A percentile compares a stretch with the other conserved stretches of the same genome.
These are phyloP conservation scores for Hysterangium stoloniferum DNA, from an alignment of 768 basidiomycete genomes.

Conservation along the genomic window DNA sequence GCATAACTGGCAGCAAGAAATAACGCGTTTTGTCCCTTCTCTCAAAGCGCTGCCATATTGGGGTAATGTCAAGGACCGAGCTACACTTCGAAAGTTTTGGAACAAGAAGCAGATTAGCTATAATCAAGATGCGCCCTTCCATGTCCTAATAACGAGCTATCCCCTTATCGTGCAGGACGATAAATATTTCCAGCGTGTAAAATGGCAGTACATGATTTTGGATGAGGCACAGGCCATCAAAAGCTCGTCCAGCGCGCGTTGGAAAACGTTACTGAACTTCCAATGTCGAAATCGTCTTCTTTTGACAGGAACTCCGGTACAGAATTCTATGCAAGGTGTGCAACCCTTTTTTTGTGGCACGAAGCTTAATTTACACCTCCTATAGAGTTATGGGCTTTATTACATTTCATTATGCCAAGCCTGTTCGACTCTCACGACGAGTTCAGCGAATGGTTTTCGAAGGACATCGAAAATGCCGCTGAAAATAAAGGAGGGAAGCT, in stretches of 20 bases:
- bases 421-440: slow-evolving; percentile 99
- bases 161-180: slow-evolving; percentile 96
- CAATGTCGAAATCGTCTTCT: slow-evolving; percentile 93
- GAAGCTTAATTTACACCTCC: slow-evolving; percentile 10
- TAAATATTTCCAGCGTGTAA: slow-evolving; percentile 94
- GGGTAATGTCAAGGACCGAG: slow-evolving; percentile 95
- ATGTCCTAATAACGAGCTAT: slow-evolving; percentile 94
- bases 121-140: slow-evolving; percentile 91
- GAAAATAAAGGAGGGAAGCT: slow-evolving; percentile 88
- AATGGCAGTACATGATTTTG: slow-evolving; percentile 99
- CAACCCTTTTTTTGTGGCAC: neutral
- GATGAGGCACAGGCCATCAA: slow-evolving; percentile 99
- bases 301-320: slow-evolving; percentile 95
- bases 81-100: slow-evolving; percentile 95
- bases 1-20: slow-evolving; percentile 99
- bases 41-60: slow-evolving; percentile 96
- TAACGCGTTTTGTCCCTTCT: slow-evolving; percentile 89
- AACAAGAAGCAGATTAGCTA: slow-evolving; percentile 96
- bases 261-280: slow-evolving; percentile 95
- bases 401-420: slow-evolving; percentile 99
- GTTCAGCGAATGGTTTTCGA: slow-evolving; percentile 99
- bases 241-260: slow-evolving; percentile 89
- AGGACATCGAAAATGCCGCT: slow-evolving; percentile 93
- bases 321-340: slow-evolving; percentile 97
- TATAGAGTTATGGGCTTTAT: slow-evolving; percentile 91